Evolutionary conservation across 2,329 filamentous ascomycete genomes (phyloP).

Genomic region (Trichoderma sp.): DNA sequence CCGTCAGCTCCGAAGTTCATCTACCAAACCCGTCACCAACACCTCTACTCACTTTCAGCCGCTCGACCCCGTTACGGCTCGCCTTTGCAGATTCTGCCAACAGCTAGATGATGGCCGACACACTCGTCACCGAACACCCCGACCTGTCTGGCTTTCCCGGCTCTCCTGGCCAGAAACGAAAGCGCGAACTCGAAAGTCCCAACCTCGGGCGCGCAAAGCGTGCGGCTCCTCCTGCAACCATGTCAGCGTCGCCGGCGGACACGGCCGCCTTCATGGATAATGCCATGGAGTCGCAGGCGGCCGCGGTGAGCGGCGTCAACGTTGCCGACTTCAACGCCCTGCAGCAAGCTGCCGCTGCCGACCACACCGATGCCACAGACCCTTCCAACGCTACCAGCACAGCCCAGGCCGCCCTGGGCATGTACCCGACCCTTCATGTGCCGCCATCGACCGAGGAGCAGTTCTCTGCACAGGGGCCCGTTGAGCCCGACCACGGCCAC

Average conservation of each 20-base stretch:
- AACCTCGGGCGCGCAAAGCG: slow-evolving; percentile 56
- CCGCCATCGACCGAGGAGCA: slow-evolving; percentile 61
- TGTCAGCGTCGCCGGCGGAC: slow-evolving; percentile 48
- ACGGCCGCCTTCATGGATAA: slow-evolving; percentile 58
- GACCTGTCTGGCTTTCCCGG: slow-evolving; percentile 48
- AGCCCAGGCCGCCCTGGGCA: slow-evolving; percentile 60
- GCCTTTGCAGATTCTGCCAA: neutral
- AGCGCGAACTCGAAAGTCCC: slow-evolving; percentile 56
- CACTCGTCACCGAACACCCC: slow-evolving; percentile 50
- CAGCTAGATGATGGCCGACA: slow-evolving; percentile 49
- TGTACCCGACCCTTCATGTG: slow-evolving; percentile 63
- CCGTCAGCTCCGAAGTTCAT: neutral
- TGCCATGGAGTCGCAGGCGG: slow-evolving; percentile 50
- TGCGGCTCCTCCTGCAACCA: slow-evolving; percentile 48
- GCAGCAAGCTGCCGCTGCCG: slow-evolving; percentile 54
- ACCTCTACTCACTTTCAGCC: neutral
- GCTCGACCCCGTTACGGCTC: slow-evolving; percentile 1
- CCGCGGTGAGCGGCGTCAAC: slow-evolving; percentile 47
- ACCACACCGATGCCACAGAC: slow-evolving; percentile 53
- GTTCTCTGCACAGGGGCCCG: slow-evolving; percentile 56
- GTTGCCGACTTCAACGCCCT: slow-evolving; percentile 60
- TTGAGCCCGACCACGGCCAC: slow-evolving; percentile 34
- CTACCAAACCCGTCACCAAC: neutral
- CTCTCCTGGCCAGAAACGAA: slow-evolving; percentile 57
- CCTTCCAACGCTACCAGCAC: slow-evolving; percentile 60